Conservation (phyloP, 1,284 basidiomycete species). For the Apiotrichum akiyoshidainum region DNA sequence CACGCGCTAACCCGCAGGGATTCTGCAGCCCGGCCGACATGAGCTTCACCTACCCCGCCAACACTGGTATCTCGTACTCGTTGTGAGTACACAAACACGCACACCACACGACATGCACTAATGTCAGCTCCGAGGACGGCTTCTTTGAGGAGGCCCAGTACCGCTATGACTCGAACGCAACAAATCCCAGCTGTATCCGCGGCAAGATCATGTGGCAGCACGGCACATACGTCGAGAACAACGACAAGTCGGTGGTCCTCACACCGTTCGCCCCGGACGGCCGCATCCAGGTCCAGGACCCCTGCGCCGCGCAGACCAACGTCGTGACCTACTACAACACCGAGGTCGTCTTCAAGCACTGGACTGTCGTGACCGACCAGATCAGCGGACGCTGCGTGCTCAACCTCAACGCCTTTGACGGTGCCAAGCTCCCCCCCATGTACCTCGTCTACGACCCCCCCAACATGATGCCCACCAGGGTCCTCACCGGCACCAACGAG, state of each 20-base stretch:
- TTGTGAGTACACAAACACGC: conserved; percentile 67
- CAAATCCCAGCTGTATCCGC: conserved; percentile 58
- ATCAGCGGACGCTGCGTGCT: conserved; percentile 39
- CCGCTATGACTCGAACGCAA: conserved; percentile 72
- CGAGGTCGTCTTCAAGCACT: conserved; percentile 39
- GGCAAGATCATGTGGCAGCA: conserved; percentile 83
- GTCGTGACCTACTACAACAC: conserved; percentile 74
- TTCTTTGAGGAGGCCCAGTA: conserved; percentile 85
- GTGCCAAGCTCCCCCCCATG: conserved; percentile 48
- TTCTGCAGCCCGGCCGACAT: conserved; percentile 78
- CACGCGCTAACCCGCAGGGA: conserved; percentile 53
- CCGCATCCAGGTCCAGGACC: conserved; percentile 85
- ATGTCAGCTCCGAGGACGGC: conserved; percentile 59
- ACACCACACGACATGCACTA: conserved; percentile 4
- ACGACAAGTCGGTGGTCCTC: conserved; percentile 73
- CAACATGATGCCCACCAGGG: conserved; percentile 51
- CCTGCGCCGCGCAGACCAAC: conserved; percentile 79
- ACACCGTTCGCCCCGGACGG: conserved; percentile 70
- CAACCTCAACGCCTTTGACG: conserved; percentile 47
- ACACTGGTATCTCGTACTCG: conserved; percentile 78
- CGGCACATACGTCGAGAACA: conserved; percentile 64
- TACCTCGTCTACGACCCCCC: conserved; percentile 48
- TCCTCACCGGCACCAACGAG: conserved; percentile 48
- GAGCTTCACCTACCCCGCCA: conserved; percentile 74
- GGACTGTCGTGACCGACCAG: conserved; percentile 47